Base-by-base conservation (phyloP, 1,139 yeast species). In the Hansenula lynferdii region DNA sequence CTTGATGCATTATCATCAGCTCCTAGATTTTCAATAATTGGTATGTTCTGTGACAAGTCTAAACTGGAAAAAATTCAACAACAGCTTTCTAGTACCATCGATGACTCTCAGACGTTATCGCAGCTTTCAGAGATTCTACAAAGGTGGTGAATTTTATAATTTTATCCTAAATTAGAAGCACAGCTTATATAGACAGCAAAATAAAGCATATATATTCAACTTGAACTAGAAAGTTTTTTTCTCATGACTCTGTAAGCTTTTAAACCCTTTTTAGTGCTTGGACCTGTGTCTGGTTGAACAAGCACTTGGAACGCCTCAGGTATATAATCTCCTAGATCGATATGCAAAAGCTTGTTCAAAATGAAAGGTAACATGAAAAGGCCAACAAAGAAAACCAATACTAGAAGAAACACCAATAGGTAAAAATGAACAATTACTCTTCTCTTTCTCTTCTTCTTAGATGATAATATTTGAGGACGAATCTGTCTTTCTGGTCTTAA, bases 361-460 rank as follows among this genome's bases (percentile, higher is more conserved):
- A 71, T 46, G 21, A 60, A 41, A 0, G 83, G 82, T 1, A 61
- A 51, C 17, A 65, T 53, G 32, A 74, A 54, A 2, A 69, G 41
- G 12, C 58, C 40, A 2, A 62, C 50, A 40, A 68, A 58, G 0
- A 60, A 11, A 1, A 53, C 20, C 25, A 69, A 38, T 9, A 64
- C 53, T 3, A 63, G 10, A 3, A 69, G 27, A 44, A 72, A 75
- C 2, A 72, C 34, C 4, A 67, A 14, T 5, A 66, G 52, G 45
- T 62, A 64, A 8, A 59, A 28, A 11, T 53, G 47, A 24, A 71
- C 65, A 3, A 60, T 56, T 8, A 53, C 43, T 69, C 96, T 80
- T 61, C 85, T 80, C 65, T 80, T 80, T 54, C 89, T 89, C 67
- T 85, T 95, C 68, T 85, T 85, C 65, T 85, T 74, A 9, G 92